Percentiles rank a stretch among this genome's conserved stretches.
phyloP scores from a whole-genome alignment of 2,329 filamentous ascomycete species.

The Teratosphaeria destructans region DNA sequence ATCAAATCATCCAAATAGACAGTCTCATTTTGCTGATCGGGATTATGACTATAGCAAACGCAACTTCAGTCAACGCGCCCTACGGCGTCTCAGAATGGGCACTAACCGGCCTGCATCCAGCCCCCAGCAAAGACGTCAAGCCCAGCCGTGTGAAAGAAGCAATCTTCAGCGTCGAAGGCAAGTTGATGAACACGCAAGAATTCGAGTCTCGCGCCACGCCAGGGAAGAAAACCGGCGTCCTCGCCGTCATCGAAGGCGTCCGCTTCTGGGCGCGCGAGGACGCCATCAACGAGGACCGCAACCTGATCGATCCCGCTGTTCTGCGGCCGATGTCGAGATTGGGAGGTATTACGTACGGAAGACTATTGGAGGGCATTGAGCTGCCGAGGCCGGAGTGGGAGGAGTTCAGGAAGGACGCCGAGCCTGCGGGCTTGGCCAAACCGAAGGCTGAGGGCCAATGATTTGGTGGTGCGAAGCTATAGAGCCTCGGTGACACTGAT shows the following conservation, averaged over 20 bases:
- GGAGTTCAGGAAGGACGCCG: conserved; percentile 43
- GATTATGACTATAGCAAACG: conserved; percentile 57
- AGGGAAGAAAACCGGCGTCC: conserved; percentile 62
- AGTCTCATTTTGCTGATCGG: background rate
- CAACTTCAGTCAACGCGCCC: conserved; percentile 67
- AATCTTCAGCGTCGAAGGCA: conserved; percentile 72
- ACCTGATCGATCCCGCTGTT: conserved; percentile 62
- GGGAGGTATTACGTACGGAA: conserved; percentile 77
- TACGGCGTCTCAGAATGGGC: conserved; percentile 71
- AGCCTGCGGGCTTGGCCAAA: conserved; percentile 43
- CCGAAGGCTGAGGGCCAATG: conserved; percentile 34
- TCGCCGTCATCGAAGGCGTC: conserved; percentile 72
- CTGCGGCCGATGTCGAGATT: conserved; percentile 66
- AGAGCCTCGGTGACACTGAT: background rate
- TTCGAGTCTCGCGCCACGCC: conserved; percentile 63
- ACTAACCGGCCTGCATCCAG: conserved; percentile 63
- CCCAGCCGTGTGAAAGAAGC: conserved; percentile 70
- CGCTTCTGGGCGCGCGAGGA: conserved; percentile 86
- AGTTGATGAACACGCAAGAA: conserved; percentile 61
- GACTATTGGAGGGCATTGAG: conserved; percentile 61
- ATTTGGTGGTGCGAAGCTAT: background rate
- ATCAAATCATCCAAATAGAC: background rate
- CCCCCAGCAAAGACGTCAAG: conserved; percentile 53
- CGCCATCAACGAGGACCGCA: conserved; percentile 68
- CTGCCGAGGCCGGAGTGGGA: conserved; percentile 49